These are phyloP conservation scores for Dothistroma pini DNA, from an alignment of 2,329 filamentous ascomycete genomes.

Conservation along the genomic window DNA sequence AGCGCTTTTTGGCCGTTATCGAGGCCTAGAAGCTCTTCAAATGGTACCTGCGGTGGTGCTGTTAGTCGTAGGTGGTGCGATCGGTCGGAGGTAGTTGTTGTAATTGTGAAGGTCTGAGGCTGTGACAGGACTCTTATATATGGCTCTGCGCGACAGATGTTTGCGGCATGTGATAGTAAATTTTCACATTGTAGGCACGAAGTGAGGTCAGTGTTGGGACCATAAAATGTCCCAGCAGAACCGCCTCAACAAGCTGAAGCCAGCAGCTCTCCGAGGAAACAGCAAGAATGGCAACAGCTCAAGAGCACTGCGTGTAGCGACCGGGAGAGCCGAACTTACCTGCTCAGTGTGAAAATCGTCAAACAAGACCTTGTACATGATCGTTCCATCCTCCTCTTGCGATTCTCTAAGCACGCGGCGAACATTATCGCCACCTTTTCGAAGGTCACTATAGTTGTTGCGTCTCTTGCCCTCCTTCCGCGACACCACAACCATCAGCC, in stretches of 20 bases:
- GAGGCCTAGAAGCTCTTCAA: conserved; percentile 43
- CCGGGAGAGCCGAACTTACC: conserved; percentile 36
- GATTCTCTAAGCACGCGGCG: conserved; percentile 41
- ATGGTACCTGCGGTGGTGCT: conserved; percentile 40
- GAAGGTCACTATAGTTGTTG: conserved; percentile 28
- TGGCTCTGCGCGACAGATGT: background rate
- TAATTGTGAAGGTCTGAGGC: background rate
- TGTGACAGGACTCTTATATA: background rate
- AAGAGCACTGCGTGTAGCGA: background rate
- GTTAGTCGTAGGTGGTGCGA: background rate
- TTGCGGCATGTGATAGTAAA: background rate
- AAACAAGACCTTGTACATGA: conserved; percentile 43
- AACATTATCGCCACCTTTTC: conserved; percentile 32
- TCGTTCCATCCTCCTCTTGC: conserved; percentile 27
- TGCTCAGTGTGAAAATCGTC: conserved; percentile 38
- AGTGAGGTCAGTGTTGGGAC: background rate
- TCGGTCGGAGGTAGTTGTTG: background rate
- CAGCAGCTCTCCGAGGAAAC: background rate
- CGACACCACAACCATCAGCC: conserved; percentile 15
- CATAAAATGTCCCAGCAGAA: background rate
- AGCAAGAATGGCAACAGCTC: background rate
- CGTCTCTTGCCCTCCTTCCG: conserved; percentile 16
- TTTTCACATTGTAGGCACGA: background rate
- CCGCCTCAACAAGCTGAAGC: background rate
- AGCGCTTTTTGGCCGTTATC: conserved; percentile 48